phyloP scores from a whole-genome alignment of 345 rosid genomes.

The Hypericum perforatum region DNA sequence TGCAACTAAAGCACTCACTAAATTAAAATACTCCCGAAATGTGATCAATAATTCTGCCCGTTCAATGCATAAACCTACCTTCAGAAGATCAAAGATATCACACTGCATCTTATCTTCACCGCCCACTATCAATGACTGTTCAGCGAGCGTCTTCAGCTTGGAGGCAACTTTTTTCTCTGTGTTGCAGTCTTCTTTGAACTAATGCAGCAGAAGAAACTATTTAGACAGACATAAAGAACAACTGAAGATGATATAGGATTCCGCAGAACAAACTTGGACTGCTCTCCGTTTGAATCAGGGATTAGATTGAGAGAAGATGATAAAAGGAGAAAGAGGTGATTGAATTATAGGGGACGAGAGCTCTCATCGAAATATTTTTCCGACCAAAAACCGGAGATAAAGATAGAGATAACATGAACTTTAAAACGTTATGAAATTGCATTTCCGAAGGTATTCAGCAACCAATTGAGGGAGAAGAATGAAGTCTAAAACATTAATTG shows the following conservation, averaged over 20 bases:
- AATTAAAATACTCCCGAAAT: slow-evolving; percentile 9
- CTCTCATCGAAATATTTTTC: too few species aligned
- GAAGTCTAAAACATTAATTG: slow-evolving; percentile 1
- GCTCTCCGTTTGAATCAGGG: too few species aligned
- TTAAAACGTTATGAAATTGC: too few species aligned
- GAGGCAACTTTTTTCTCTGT: slow-evolving; percentile 85
- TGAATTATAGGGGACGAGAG: too few species aligned
- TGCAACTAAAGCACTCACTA: slow-evolving; percentile 3
- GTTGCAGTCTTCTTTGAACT: slow-evolving; percentile 90
- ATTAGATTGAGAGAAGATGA: too few species aligned
- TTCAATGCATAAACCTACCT: slow-evolving; percentile 31
- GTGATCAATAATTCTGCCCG: neutral
- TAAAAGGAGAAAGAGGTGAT: too few species aligned
- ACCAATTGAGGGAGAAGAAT: slow-evolving; percentile 5
- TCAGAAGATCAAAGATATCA: slow-evolving; percentile 64
- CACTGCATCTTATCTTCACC: slow-evolving; percentile 50
- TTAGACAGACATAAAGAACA: too few species aligned
- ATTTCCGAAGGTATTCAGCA: neutral
- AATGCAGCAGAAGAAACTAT: slow-evolving; percentile 8
- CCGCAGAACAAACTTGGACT: too few species aligned
- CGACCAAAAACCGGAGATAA: too few species aligned
- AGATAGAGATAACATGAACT: too few species aligned
- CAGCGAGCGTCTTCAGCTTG: slow-evolving; percentile 58
- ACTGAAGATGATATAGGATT: too few species aligned
- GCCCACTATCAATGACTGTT: slow-evolving; percentile 52